phyloP scores from a whole-genome alignment of 192 early-diverging fungal genomes.

The Chytriomyces confervae region DNA sequence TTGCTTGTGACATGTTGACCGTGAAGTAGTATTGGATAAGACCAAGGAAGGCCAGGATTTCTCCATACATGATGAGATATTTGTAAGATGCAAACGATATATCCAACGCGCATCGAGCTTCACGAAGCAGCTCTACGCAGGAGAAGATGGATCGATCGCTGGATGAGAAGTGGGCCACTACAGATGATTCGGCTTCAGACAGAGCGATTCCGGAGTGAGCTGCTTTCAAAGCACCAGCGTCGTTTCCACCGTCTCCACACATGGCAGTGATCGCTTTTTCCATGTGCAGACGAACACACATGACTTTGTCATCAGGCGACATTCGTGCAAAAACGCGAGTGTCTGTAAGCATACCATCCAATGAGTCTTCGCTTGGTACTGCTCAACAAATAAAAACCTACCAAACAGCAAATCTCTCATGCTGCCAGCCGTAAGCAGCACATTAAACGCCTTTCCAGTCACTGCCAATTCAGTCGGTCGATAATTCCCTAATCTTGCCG shows the following conservation, averaged over 20 bases:
- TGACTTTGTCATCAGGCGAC: constrained; percentile 79
- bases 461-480: constrained; percentile 69
- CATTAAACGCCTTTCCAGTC: constrained; percentile 72
- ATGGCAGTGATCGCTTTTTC: constrained; percentile 79
- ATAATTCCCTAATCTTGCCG: constrained; percentile 29
- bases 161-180: constrained; percentile 84
- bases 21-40: constrained; percentile 75
- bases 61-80: constrained; percentile 72
- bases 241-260: constrained; percentile 90
- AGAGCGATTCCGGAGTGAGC: constrained; percentile 83
- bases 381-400: constrained; percentile 12
- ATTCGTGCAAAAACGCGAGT: constrained; percentile 81
- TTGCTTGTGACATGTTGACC: constrained; percentile 69
- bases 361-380: neutral
- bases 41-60: constrained; percentile 71
- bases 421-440: constrained; percentile 43
- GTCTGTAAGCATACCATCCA: constrained; percentile 39
- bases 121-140: constrained; percentile 74
- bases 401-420: constrained; percentile 64
- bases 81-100: constrained; percentile 79
- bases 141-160: constrained; percentile 63
- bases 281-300: constrained; percentile 78
- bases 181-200: constrained; percentile 80
- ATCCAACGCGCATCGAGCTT: constrained; percentile 78
- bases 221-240: constrained; percentile 80